phyloP scores from a whole-genome alignment of 768 basidiomycete genomes.

The Mycena indigotica region DNA sequence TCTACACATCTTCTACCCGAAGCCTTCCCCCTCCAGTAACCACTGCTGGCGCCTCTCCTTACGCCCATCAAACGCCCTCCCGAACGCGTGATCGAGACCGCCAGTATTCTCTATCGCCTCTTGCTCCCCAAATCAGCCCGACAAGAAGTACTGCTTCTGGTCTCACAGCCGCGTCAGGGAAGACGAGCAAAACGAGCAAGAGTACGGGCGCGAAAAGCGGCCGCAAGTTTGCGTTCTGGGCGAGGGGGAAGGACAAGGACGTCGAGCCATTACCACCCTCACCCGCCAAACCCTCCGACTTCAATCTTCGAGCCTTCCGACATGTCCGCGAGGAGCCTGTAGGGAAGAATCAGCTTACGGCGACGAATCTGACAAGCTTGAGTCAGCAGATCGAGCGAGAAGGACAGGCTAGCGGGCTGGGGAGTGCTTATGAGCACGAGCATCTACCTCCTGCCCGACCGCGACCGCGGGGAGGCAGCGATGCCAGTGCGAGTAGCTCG shows the following conservation, averaged over 20 bases:
- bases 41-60: background rate
- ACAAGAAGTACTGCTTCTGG: background rate
- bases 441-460: slow-evolving; percentile 10
- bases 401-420: background rate
- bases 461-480: slow-evolving; percentile 2
- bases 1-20: slow-evolving; percentile 5
- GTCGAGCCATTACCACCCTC: background rate
- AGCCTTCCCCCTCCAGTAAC: slow-evolving; percentile 8
- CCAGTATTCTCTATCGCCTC: background rate
- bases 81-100: background rate
- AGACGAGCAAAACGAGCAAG: slow-evolving; percentile 3
- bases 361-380: slow-evolving; percentile 3
- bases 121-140: slow-evolving; percentile 6
- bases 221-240: slow-evolving; percentile 14
- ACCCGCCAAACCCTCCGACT: slow-evolving; percentile 1
- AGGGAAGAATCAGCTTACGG: background rate
- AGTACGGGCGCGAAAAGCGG: slow-evolving; percentile 3
- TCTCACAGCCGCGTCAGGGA: background rate
- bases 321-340: slow-evolving; percentile 8
- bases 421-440: background rate
- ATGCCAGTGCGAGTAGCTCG: slow-evolving; percentile 6
- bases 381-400: background rate
- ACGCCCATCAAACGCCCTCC: background rate
- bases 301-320: slow-evolving; percentile 17
- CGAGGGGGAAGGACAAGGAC: background rate